Percentiles rank a stretch among this genome's conserved stretches.
phyloP scores from a whole-genome alignment of 257 asterid genomes.

The Avicennia marina region DNA sequence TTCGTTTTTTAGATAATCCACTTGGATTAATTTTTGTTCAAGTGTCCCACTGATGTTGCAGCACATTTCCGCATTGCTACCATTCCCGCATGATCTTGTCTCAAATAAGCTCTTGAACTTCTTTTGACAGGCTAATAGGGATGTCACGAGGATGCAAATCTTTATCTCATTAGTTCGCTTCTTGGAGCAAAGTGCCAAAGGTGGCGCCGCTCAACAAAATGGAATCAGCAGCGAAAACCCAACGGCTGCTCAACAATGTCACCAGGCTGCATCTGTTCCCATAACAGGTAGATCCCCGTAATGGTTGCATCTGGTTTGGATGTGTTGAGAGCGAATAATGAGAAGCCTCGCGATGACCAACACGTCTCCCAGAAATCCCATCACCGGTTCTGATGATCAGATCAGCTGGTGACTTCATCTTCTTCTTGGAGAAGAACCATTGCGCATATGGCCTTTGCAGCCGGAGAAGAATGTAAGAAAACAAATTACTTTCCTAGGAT shows the following conservation, averaged over 20 bases:
- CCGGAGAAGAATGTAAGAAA: no score
- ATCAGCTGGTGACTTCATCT: no score
- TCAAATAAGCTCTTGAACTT: no score
- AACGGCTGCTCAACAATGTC: conserved; percentile 42
- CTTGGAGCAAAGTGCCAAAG: conserved; percentile 65
- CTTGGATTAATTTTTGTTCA: no score
- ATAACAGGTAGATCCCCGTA: conserved; percentile 43
- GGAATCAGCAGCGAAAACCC: conserved; percentile 33
- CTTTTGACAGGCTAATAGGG: conserved; percentile 82
- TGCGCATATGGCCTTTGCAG: no score
- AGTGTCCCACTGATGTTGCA: no score
- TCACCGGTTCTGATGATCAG: no score
- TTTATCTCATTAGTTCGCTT: conserved; percentile 75
- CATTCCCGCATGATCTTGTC: no score
- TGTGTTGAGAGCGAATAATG: conserved; percentile 57
- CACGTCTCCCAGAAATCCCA: conserved; percentile 25
- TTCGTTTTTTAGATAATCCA: no score
- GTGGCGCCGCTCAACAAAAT: conserved; percentile 34
- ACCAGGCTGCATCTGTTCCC: conserved; percentile 40
- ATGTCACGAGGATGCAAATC: conserved; percentile 87
- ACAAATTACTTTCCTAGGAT: no score
- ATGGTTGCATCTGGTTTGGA: conserved; percentile 28
- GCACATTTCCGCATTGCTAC: no score
- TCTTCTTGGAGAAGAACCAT: no score
- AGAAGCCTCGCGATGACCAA: conserved; percentile 50